These are phyloP conservation scores for Dryadomyces sulphureus DNA, from an alignment of 2,329 filamentous ascomycete species.

Conservation along the genomic window DNA sequence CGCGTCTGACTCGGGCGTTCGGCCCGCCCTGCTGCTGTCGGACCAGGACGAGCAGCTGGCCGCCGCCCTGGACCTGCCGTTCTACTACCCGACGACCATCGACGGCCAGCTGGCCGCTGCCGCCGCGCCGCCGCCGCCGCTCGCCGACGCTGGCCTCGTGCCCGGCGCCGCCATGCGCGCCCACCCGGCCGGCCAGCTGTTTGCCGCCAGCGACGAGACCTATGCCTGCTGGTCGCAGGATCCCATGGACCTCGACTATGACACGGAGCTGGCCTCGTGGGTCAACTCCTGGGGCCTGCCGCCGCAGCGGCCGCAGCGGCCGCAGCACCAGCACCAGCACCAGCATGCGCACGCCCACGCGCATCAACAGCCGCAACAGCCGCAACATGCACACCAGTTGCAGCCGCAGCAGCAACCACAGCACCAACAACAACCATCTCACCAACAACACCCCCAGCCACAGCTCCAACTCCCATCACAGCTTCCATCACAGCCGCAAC, in stretches of 20 bases:
- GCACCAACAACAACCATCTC: background rate
- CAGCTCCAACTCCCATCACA: background rate
- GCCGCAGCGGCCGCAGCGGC: background rate
- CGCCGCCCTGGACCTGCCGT: background rate
- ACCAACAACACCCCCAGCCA: background rate
- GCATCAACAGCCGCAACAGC: background rate
- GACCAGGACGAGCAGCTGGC: background rate
- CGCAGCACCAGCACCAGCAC: background rate
- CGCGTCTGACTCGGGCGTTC: background rate
- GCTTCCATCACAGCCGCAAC: background rate
- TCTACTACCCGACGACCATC: background rate
- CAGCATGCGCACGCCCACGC: background rate
- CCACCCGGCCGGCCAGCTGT: background rate
- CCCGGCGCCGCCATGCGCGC: background rate
- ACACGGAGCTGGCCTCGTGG: slow-evolving; percentile 13
- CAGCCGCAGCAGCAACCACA: slow-evolving; percentile 1
- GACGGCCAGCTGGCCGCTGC: background rate
- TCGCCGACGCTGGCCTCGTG: background rate
- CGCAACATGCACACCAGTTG: background rate
- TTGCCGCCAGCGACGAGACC: slow-evolving; percentile 2
- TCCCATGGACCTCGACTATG: slow-evolving; percentile 17
- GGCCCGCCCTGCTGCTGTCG: background rate
- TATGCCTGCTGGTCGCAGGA: slow-evolving; percentile 11
- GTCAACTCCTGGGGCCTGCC: slow-evolving; percentile 8
- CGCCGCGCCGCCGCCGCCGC: background rate